Base-by-base conservation (phyloP, 345 rosid species). In the Gossypium longicalyx region DNA sequence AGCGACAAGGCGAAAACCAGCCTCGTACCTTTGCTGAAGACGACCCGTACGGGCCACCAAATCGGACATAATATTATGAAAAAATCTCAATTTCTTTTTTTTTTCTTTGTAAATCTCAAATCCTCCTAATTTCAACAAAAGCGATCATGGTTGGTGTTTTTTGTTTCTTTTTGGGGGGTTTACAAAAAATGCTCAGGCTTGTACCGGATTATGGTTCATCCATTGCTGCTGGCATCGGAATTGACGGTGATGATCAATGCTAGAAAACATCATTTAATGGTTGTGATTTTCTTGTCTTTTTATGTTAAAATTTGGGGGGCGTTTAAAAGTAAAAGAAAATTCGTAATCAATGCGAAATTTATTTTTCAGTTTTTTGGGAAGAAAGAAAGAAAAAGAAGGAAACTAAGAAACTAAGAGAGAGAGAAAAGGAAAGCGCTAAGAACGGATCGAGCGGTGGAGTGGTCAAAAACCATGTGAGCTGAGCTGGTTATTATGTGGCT, bases 1-100 rank as follows among this genome's bases (percentile, higher is more conserved):
- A 66, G 98, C 97, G 47, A 94, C 90, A 85, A 94, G 98, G 82
- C 98, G 98, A 67, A 88, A 89, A 53, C 98, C 97, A 79, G 83
- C 89, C 79, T 89, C 91, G 77, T 94, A 92, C 4, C 95, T 93
- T 77, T 94, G 98, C 82, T 89, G 98, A 83, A 86, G 98, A 82
- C 97, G 97, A 88, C 98, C 98, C 60, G 95, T 94, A 66, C 97
- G 93, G 84, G 95, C 98, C 74, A 89, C 98, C 88, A 92, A 92
- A 80, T 87, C 97, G 85, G 90, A 86, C 98, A 89, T 94, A 52
- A 47, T 77, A 56, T 49, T 49, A 67, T 54, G 1, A 51, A 76
- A 34, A 20, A 56, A 52, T 12, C 9, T 0, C 11, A 43, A 48
- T 10, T 7, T 69, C 6, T 27, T 2, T 56, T 57, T 13, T 54